Evolutionary conservation across 2,329 filamentous ascomycete genomes (phyloP).

Genomic region (Arthrobotrys sphaeroides): DNA sequence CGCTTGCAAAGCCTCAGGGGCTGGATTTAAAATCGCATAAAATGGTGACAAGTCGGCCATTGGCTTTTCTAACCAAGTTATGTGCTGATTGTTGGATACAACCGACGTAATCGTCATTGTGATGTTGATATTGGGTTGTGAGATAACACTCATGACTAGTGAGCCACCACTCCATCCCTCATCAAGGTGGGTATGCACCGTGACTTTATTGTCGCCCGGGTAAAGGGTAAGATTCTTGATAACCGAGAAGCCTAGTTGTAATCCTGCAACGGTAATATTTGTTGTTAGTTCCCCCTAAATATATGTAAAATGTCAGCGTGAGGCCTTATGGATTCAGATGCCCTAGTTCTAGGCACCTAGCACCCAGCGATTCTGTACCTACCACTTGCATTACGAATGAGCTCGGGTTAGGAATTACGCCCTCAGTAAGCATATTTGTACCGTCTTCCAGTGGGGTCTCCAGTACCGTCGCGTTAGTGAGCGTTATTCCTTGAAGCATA

Average conservation of each 20-base stretch:
- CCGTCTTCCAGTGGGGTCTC: constrained; percentile 62
- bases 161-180: constrained; percentile 62
- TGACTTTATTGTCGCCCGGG: constrained; percentile 69
- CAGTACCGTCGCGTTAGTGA: constrained; percentile 66
- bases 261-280: constrained; percentile 67
- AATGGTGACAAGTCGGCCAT: constrained; percentile 44
- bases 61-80: constrained; percentile 56
- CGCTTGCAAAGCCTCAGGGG: too few species aligned
- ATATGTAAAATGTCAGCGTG: background rate
- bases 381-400: constrained; percentile 72
- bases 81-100: constrained; percentile 51
- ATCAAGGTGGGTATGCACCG: constrained; percentile 67
- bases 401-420: constrained; percentile 72
- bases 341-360: too few species aligned
- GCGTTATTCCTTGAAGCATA: constrained; percentile 67
- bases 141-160: constrained; percentile 59
- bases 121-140: constrained; percentile 31
- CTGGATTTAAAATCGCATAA: constrained; percentile 28
- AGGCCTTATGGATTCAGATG: too few species aligned
- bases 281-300: constrained; percentile 71
- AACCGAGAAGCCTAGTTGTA: constrained; percentile 67
- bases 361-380: constrained; percentile 60
- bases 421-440: constrained; percentile 70
- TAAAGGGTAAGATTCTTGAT: constrained; percentile 69
- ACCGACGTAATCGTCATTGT: constrained; percentile 56